A percentile compares a stretch with the other conserved stretches of the same genome.
These are phyloP conservation scores for Talaromyces marneffei DNA, from an alignment of 2,329 filamentous ascomycete genomes.

Conservation along the genomic window DNA sequence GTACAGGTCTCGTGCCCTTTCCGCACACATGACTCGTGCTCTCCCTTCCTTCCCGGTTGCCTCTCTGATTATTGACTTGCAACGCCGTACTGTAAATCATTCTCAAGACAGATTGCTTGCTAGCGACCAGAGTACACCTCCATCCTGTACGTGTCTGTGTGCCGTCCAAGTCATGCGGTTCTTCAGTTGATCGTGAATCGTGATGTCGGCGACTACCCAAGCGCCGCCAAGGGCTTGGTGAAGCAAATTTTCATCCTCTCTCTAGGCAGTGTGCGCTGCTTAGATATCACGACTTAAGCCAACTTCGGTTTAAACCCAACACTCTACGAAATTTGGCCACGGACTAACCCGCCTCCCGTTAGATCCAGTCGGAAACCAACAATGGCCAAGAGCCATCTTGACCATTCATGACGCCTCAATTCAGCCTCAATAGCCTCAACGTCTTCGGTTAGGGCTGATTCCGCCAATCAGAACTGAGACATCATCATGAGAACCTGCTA, in stretches of 20 bases:
- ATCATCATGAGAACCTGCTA: neutral
- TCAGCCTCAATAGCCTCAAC: slow-evolving; percentile 5
- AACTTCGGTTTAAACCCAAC: neutral
- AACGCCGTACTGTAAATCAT: too few relatives aligned
- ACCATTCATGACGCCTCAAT: neutral
- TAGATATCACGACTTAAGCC: neutral
- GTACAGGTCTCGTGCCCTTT: too few relatives aligned
- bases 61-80: too few relatives aligned
- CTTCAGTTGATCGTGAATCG: neutral
- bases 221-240: neutral
- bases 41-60: too few relatives aligned
- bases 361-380: neutral
- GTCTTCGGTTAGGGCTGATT: neutral
- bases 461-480: neutral
- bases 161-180: neutral
- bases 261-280: neutral
- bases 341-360: neutral
- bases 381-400: neutral
- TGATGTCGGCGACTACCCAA: neutral
- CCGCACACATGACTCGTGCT: too few relatives aligned
- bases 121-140: too few relatives aligned
- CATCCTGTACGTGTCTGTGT: too few relatives aligned
- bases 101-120: too few relatives aligned
- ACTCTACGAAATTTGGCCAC: neutral
- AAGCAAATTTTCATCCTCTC: neutral